These are phyloP conservation scores for Paraconiothyrium brasiliense DNA, from an alignment of 2,329 filamentous ascomycete genomes.

Conservation along the genomic window DNA sequence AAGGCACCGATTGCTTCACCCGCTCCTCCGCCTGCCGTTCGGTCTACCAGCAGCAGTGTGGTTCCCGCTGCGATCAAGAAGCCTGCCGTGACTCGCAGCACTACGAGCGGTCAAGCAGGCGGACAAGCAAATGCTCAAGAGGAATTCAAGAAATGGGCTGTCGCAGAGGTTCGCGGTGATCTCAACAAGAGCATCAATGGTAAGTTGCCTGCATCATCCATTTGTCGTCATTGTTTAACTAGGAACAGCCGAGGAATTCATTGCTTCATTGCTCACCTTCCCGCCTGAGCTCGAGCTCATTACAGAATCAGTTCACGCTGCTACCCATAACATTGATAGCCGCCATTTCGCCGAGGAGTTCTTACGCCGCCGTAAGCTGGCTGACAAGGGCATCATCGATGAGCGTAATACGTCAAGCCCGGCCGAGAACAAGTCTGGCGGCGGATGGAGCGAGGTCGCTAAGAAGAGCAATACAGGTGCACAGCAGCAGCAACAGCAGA, in stretches of 20 bases:
- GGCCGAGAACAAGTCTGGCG: conserved; percentile 53
- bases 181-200: conserved; percentile 73
- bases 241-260: conserved; percentile 77
- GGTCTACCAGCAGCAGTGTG: conserved; percentile 58
- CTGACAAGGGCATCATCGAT: conserved; percentile 89
- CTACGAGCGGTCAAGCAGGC: conserved; percentile 53
- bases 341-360: conserved; percentile 95
- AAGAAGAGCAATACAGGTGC: conserved; percentile 82
- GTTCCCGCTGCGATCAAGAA: conserved; percentile 60
- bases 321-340: conserved; percentile 88
- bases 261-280: conserved; percentile 76
- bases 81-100: conserved; percentile 61
- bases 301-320: conserved; percentile 87
- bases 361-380: conserved; percentile 88
- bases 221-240: conserved; percentile 26
- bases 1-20: conserved; percentile 74
- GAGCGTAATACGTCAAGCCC: conserved; percentile 67
- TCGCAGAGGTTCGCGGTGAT: conserved; percentile 79
- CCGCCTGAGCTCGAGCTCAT: conserved; percentile 83
- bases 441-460: conserved; percentile 95
- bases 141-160: conserved; percentile 94
- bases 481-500: conserved; percentile 54
- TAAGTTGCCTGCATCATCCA: conserved; percentile 50
- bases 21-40: conserved; percentile 56
- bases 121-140: conserved; percentile 75